These are phyloP conservation scores for Epichloe uncinata DNA, from an alignment of 2,329 filamentous ascomycete genomes.

Conservation along the genomic window DNA sequence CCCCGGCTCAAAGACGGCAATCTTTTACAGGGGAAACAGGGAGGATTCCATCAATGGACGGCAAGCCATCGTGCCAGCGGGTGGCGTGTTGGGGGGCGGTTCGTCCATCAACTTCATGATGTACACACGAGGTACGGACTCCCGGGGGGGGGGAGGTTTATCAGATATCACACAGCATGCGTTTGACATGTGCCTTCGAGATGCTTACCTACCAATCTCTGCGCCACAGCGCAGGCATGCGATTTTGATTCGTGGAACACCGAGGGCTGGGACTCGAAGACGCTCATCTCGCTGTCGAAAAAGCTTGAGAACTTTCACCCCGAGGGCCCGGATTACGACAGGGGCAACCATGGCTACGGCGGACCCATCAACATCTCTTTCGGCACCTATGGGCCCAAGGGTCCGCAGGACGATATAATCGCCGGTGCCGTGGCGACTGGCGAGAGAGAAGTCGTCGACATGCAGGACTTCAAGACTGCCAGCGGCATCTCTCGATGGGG, in stretches of 20 bases:
- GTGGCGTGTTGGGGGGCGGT: conserved; percentile 18
- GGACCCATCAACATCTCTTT: conserved; percentile 44
- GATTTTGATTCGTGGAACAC: conserved; percentile 23
- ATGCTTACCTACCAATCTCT: too few relatives aligned
- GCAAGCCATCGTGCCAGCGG: conserved; percentile 11
- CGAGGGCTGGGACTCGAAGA: conserved; percentile 20
- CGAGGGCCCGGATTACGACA: conserved; percentile 19
- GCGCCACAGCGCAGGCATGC: conserved; percentile 12
- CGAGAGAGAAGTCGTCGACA: conserved; percentile 34
- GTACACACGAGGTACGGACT: conserved; percentile 15
- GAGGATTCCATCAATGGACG: conserved; percentile 13
- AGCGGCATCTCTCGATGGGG: conserved; percentile 18
- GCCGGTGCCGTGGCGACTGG: conserved; percentile 30
- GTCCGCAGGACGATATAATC: conserved; percentile 35
- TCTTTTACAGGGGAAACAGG: conserved; percentile 13
- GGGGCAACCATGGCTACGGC: conserved; percentile 34
- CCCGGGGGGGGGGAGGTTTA: too few relatives aligned
- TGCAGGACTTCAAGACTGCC: conserved; percentile 34
- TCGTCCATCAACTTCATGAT: conserved; percentile 22
- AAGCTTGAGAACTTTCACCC: conserved; percentile 42
- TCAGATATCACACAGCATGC: too few relatives aligned
- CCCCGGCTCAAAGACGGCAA: conserved; percentile 10
- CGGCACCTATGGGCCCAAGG: conserved; percentile 29
- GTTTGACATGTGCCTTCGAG: too few relatives aligned
- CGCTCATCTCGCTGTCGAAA: conserved; percentile 18